Conservation (phyloP, 2,329 filamentous ascomycete genomes). For the Helicocarpus griseus region DNA sequence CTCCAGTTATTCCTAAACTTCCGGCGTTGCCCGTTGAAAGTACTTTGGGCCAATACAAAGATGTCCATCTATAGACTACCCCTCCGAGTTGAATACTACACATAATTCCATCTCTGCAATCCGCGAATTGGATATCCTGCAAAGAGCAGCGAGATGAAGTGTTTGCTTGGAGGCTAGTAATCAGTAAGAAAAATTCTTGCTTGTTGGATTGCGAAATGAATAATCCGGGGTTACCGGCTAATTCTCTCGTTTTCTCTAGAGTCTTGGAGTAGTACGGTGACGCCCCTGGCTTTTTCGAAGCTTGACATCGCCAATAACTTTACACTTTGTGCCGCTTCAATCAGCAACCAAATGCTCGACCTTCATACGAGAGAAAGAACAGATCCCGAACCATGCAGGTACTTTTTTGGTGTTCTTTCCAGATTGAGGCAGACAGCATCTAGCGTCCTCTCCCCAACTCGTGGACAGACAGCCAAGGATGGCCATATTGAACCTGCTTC, state of each 20-base stretch:
- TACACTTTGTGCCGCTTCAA: neutral
- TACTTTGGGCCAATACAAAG: too few relatives aligned
- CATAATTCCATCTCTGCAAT: neutral
- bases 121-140: neutral
- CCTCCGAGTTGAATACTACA: neutral
- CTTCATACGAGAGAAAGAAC: neutral
- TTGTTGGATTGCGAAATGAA: neutral
- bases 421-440: neutral
- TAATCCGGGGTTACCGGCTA: neutral
- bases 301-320: neutral
- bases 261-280: neutral
- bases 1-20: neutral
- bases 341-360: neutral
- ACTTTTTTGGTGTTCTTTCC: neutral
- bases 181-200: neutral
- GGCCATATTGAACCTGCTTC: neutral
- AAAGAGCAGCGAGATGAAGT: neutral
- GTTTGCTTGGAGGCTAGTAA: neutral
- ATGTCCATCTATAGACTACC: neutral
- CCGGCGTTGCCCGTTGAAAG: too few relatives aligned
- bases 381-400: neutral
- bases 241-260: neutral
- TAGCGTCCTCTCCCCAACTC: neutral
- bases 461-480: too few relatives aligned
- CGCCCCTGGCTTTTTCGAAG: neutral